Evolutionary conservation across 495 filamentous ascomycete genomes (phyloP).

Genomic region (Trichoderma erinaceum): DNA sequence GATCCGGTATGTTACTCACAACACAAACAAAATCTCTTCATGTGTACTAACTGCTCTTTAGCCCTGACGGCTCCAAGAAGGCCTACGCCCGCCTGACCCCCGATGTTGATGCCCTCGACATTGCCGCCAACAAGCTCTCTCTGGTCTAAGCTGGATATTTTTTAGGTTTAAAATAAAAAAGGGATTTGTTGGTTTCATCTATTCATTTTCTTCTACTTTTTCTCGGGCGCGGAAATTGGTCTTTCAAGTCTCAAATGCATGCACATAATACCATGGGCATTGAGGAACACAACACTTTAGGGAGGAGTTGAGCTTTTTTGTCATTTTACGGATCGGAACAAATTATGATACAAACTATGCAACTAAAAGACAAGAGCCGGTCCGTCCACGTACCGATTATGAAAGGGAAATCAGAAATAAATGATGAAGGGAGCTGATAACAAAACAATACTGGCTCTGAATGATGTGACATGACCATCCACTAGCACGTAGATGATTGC

Average conservation of each 20-base stretch:
- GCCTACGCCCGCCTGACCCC: slow-evolving; percentile 90
- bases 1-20: slow-evolving; percentile 62
- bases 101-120: slow-evolving; percentile 97
- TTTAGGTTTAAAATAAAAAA: slow-evolving; percentile 13
- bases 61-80: slow-evolving; percentile 97
- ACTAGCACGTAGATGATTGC: background rate
- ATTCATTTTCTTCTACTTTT: background rate
- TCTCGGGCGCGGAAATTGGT: background rate
- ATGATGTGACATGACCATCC: background rate
- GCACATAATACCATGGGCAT: slow-evolving; percentile 18
- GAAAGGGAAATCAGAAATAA: background rate
- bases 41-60: slow-evolving; percentile 30
- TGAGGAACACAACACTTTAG: slow-evolving; percentile 9
- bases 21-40: too few relatives aligned
- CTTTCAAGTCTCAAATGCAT: slow-evolving; percentile 20
- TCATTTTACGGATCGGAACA: slow-evolving; percentile 11
- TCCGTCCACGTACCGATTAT: slow-evolving; percentile 5
- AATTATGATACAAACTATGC: slow-evolving; percentile 15
- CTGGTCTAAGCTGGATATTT: slow-evolving; percentile 67
- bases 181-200: slow-evolving; percentile 3
- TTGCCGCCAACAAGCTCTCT: slow-evolving; percentile 95
- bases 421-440: background rate
- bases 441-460: background rate
- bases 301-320: slow-evolving; percentile 9
- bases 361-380: slow-evolving; percentile 1